Percentiles rank a stretch among this genome's conserved stretches.
phyloP scores from a whole-genome alignment of 345 rosid species.

The Lepidium didymum region DNA sequence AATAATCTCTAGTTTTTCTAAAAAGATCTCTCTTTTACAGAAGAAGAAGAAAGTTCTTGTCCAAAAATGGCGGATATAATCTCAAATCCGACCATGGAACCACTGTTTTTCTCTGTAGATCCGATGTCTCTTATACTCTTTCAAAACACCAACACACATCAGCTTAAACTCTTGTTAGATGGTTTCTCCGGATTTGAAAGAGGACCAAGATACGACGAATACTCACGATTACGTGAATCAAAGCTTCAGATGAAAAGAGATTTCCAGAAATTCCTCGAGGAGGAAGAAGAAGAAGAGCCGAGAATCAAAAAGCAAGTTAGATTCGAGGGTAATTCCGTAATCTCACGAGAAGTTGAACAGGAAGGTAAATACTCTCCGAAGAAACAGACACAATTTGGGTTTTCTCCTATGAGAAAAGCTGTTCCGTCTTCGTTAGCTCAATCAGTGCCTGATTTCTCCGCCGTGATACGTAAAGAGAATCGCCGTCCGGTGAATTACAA shows the following conservation, averaged over 20 bases:
- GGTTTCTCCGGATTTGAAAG: constrained; percentile 53
- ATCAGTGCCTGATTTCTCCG: constrained; percentile 81
- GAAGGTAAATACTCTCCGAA: neutral
- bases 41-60: neutral
- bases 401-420: constrained; percentile 6
- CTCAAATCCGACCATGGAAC: constrained; percentile 32
- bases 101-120: constrained; percentile 45
- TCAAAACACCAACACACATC: constrained; percentile 39
- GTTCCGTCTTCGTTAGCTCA: constrained; percentile 48
- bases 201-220: constrained; percentile 81
- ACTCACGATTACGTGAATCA: constrained; percentile 63
- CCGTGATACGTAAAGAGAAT: constrained; percentile 70
- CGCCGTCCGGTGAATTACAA: constrained; percentile 43
- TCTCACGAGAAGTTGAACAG: constrained; percentile 22
- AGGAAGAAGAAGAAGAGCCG: constrained; percentile 19
- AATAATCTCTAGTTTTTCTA: too few species aligned
- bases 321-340: constrained; percentile 31
- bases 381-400: constrained; percentile 62
- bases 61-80: constrained; percentile 36
- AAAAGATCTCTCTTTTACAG: neutral
- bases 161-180: constrained; percentile 44
- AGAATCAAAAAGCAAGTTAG: constrained; percentile 48
- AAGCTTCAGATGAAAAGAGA: constrained; percentile 48
- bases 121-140: constrained; percentile 64
- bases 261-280: constrained; percentile 15